phyloP scores from a whole-genome alignment of 805 yeast genomes.

The Isabelozyma gotoi region DNA sequence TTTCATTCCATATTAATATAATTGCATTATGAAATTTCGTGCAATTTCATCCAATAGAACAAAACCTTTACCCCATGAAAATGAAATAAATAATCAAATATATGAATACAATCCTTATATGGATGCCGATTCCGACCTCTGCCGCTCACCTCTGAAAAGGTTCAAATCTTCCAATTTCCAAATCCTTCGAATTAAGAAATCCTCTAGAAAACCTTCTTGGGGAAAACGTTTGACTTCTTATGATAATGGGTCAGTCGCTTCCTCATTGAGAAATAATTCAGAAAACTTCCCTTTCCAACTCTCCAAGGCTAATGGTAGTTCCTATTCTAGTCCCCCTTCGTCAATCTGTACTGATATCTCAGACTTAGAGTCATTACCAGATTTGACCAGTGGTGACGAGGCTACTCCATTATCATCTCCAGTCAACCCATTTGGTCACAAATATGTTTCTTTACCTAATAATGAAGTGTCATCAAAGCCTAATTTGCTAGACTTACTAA shows the following conservation, averaged over 20 bases:
- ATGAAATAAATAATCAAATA: constrained; percentile 16
- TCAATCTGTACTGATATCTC: constrained; percentile 15
- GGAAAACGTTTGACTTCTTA: neutral
- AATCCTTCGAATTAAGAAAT: constrained; percentile 2
- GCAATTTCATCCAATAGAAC: constrained; percentile 16
- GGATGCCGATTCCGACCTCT: neutral
- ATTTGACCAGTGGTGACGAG: constrained; percentile 28
- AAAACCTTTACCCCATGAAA: constrained; percentile 22
- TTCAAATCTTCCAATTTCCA: constrained; percentile 1
- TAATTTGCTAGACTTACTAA: constrained; percentile 7
- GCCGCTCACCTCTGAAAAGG: neutral
- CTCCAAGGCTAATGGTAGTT: constrained; percentile 7
- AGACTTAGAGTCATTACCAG: constrained; percentile 39
- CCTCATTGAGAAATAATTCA: neutral
- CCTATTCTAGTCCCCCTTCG: constrained; percentile 7
- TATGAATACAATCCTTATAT: constrained; percentile 19
- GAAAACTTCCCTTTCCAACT: neutral
- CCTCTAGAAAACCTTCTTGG: neutral
- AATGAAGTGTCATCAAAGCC: neutral
- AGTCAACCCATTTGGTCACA: constrained; percentile 5
- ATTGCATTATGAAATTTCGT: constrained; percentile 8
- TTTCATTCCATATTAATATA: constrained; percentile 1
- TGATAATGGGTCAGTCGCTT: neutral
- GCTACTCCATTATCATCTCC: constrained; percentile 19
- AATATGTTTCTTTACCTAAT: neutral